Conservation (phyloP, 2,329 filamentous ascomycete species). For the Fusarium citri region DNA sequence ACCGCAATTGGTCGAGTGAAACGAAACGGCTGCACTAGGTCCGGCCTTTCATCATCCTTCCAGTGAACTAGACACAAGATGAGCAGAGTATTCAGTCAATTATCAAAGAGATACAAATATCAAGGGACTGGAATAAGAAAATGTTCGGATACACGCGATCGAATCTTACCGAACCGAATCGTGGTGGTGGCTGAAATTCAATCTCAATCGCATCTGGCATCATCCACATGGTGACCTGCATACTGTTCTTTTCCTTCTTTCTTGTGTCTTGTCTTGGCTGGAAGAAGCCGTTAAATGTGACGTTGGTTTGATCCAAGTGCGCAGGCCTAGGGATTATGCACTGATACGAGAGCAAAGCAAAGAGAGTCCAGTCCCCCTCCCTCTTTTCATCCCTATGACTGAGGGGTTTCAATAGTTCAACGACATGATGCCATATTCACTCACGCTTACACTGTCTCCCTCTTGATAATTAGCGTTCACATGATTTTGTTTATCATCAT, state of each 20-base stretch:
- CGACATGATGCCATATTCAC: conserved; percentile 21
- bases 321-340: conserved; percentile 10
- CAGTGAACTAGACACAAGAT: not conserved
- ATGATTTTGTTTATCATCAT: not conserved
- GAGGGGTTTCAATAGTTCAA: conserved; percentile 7
- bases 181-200: not conserved
- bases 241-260: not conserved
- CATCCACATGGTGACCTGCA: conserved; percentile 51
- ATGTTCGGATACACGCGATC: conserved; percentile 1
- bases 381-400: not conserved
- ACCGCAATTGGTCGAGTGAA: conserved; percentile 39
- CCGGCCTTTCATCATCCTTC: conserved; percentile 25
- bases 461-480: not conserved
- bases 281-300: conserved; percentile 25
- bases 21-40: conserved; percentile 43
- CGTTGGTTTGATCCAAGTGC: conserved; percentile 13
- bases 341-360: conserved; percentile 6
- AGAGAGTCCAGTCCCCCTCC: not conserved
- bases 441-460: conserved; percentile 1
- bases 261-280: conserved; percentile 6
- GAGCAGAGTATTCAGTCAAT: not conserved
- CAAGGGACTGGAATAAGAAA: conserved; percentile 2
- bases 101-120: conserved; percentile 11
- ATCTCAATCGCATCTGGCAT: conserved; percentile 3
- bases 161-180: not conserved